A percentile compares a stretch with the other conserved stretches of the same genome.
Evolutionary conservation across 352 stramenopile species (phyloP).

Genomic region (Globisporangium takayamanum): DNA sequence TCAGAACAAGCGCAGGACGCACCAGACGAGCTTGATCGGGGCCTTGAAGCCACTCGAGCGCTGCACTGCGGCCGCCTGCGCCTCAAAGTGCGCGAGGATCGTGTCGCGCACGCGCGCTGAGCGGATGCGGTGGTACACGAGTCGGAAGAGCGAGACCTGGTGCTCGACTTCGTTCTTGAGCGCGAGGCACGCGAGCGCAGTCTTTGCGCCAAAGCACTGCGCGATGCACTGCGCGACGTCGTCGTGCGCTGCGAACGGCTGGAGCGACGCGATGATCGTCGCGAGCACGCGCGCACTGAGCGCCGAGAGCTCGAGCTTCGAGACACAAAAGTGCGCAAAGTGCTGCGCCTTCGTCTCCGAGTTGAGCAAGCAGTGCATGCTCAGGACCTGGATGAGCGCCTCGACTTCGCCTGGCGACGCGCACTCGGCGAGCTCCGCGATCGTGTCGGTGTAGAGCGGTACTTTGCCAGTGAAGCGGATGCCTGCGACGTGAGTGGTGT

Average conservation of each 20-base stretch:
- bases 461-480: constrained; percentile 54
- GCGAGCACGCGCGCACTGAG: constrained; percentile 35
- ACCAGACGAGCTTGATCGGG: constrained; percentile 71
- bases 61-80: constrained; percentile 29
- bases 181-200: constrained; percentile 31
- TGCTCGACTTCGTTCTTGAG: constrained; percentile 70
- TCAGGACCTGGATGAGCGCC: constrained; percentile 50
- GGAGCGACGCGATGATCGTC: constrained; percentile 45
- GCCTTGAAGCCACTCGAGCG: constrained; percentile 26
- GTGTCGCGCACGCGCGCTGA: constrained; percentile 32
- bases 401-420: constrained; percentile 40
- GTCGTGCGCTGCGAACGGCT: constrained; percentile 41
- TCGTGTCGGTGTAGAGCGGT: constrained; percentile 64
- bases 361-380: constrained; percentile 50
- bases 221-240: constrained; percentile 50
- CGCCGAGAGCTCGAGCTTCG: constrained; percentile 28
- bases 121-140: constrained; percentile 60
- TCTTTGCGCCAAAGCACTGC: constrained; percentile 43
- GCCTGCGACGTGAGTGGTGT: constrained; percentile 13
- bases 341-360: constrained; percentile 71
- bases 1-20: background rate
- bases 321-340: constrained; percentile 51
- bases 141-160: constrained; percentile 56
- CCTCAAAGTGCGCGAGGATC: constrained; percentile 64
- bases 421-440: constrained; percentile 36